phyloP scores from a whole-genome alignment of 2,329 filamentous ascomycete species.

The Massarina eburnea region DNA sequence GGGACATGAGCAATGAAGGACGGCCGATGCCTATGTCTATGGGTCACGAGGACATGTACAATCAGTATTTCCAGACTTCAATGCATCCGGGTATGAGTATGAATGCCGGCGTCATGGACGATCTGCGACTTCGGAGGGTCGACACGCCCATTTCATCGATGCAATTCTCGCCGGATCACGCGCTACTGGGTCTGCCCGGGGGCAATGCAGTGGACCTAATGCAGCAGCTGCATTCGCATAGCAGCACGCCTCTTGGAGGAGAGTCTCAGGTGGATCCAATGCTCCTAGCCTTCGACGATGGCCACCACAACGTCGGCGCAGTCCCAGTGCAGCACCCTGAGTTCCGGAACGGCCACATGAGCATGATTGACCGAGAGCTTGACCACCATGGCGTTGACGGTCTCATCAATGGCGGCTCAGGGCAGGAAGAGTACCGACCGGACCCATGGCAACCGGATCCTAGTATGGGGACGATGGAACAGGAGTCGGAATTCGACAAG shows the following conservation, averaged over 20 bases:
- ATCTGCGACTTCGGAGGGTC: conserved; percentile 48
- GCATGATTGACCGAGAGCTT: conserved; percentile 32
- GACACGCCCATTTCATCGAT: conserved; percentile 28
- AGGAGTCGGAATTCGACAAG: conserved; percentile 50
- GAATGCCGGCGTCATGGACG: conserved; percentile 27
- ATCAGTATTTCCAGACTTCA: conserved; percentile 56
- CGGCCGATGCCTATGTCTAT: conserved; percentile 51
- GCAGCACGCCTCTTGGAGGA: conserved; percentile 33
- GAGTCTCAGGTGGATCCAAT: conserved; percentile 46
- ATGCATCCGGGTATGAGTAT: conserved; percentile 45
- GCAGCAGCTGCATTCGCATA: conserved; percentile 32
- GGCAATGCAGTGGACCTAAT: conserved; percentile 43
- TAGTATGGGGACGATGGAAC: conserved; percentile 40
- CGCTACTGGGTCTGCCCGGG: conserved; percentile 42
- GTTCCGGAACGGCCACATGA: conserved; percentile 35
- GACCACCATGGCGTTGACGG: conserved; percentile 31
- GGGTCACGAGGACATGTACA: conserved; percentile 46
- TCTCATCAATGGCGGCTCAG: conserved; percentile 22
- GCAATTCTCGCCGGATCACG: conserved; percentile 35
- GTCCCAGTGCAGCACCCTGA: conserved; percentile 23
- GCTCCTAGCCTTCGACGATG: conserved; percentile 41
- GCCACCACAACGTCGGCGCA: conserved; percentile 23
- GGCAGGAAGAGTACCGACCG: conserved; percentile 28
- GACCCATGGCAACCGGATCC: conserved; percentile 43
- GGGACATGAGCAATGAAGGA: conserved; percentile 56